These are phyloP conservation scores for Neofusicoccum ribis DNA, from an alignment of 2,329 filamentous ascomycete genomes.

Conservation along the genomic window DNA sequence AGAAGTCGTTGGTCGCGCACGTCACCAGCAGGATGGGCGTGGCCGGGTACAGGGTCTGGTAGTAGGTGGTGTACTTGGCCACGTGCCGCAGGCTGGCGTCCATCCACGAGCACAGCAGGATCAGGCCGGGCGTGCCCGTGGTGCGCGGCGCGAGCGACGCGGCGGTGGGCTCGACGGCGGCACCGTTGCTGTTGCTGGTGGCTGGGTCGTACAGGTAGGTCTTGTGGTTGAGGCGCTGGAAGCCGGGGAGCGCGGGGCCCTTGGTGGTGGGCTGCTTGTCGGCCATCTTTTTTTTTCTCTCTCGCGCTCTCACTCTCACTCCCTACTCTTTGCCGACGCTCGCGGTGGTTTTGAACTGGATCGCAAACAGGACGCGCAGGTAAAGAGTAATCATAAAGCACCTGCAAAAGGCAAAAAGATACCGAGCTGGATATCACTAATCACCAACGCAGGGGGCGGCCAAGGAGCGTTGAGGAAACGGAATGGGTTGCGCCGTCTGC, in stretches of 20 bases:
- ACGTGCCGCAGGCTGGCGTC: conserved; percentile 38
- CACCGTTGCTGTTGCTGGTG: not conserved
- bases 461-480: not conserved
- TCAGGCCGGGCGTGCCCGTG: conserved; percentile 25
- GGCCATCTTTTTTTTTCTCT: not conserved
- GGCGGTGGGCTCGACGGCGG: conserved; percentile 15
- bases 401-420: too few relatives aligned
- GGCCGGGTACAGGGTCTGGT: conserved; percentile 34
- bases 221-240: conserved; percentile 36
- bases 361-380: too few relatives aligned
- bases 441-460: too few relatives aligned
- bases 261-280: not conserved
- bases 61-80: conserved; percentile 37
- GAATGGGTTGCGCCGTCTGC: not conserved
- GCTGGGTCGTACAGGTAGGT: conserved; percentile 34
- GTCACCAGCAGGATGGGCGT: conserved; percentile 34
- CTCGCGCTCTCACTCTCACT: too few relatives aligned
- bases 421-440: too few relatives aligned
- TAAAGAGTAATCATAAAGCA: too few relatives aligned
- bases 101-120: conserved; percentile 38
- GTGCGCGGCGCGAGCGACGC: not conserved
- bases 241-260: conserved; percentile 28
- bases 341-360: too few relatives aligned
- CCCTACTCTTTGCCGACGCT: too few relatives aligned
- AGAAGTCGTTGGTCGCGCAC: conserved; percentile 33